Percentiles rank a stretch among this genome's conserved stretches.
phyloP scores from a whole-genome alignment of 495 filamentous ascomycete genomes.

The Xylaria intraflava region DNA sequence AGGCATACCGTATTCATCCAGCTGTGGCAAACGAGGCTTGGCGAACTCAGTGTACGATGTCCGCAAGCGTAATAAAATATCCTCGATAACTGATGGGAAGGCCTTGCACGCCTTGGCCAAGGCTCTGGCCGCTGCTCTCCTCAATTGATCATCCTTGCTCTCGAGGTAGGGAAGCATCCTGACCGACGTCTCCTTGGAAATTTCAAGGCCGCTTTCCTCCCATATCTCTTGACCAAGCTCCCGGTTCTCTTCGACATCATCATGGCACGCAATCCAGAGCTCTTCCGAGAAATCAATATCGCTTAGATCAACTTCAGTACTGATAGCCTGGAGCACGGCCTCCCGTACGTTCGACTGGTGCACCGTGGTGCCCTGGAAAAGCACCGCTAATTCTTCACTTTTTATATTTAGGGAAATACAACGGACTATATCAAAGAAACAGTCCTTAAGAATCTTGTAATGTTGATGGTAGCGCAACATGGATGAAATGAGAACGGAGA shows the following conservation, averaged over 20 bases:
- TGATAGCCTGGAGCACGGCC: slow-evolving; percentile 84
- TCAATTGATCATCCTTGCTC: slow-evolving; percentile 67
- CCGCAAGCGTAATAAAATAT: slow-evolving; percentile 57
- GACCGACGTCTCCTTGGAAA: slow-evolving; percentile 55
- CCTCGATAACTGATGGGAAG: slow-evolving; percentile 39
- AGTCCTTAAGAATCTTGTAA: slow-evolving; percentile 91
- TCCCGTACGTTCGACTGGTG: slow-evolving; percentile 72
- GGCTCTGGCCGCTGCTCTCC: slow-evolving; percentile 75
- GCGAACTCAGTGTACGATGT: slow-evolving; percentile 66
- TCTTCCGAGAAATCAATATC: slow-evolving; percentile 79
- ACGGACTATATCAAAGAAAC: slow-evolving; percentile 72
- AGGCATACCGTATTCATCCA: slow-evolving; percentile 90
- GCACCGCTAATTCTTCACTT: slow-evolving; percentile 58
- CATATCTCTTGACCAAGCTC: slow-evolving; percentile 82
- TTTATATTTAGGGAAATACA: slow-evolving; percentile 71
- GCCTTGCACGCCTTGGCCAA: slow-evolving; percentile 63
- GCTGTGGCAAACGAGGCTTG: slow-evolving; percentile 71
- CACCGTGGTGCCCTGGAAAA: slow-evolving; percentile 69
- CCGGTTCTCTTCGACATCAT: slow-evolving; percentile 80
- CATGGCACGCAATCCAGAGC: slow-evolving; percentile 88
- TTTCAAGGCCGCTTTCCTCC: slow-evolving; percentile 82
- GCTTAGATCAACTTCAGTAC: slow-evolving; percentile 83
- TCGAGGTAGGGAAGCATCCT: slow-evolving; percentile 71
- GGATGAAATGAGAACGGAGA: slow-evolving; percentile 61
- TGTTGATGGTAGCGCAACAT: slow-evolving; percentile 90